These are phyloP conservation scores for Pachyrhizus erosus DNA, from an alignment of 306 rosid species.

Conservation along the genomic window DNA sequence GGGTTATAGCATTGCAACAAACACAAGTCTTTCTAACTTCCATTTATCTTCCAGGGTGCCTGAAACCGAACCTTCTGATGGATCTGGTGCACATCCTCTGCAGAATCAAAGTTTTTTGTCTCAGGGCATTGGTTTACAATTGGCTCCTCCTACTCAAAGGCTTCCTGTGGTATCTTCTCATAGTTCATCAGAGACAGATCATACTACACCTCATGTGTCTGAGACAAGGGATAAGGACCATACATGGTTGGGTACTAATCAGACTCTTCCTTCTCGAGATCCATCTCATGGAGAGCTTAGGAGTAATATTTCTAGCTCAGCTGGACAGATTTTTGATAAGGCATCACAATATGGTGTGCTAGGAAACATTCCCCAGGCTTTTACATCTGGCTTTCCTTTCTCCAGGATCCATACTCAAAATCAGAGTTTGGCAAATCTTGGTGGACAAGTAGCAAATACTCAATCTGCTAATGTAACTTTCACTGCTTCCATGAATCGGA, in stretches of 20 bases:
- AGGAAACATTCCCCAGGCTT: slow-evolving; percentile 60
- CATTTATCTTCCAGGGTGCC: slow-evolving; percentile 66
- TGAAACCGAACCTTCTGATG: slow-evolving; percentile 82
- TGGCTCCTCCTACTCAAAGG: slow-evolving; percentile 92
- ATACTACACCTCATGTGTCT: slow-evolving; percentile 46
- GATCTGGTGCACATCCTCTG: slow-evolving; percentile 63
- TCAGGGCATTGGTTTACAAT: slow-evolving; percentile 87
- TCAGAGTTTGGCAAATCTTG: slow-evolving; percentile 57
- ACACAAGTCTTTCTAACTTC: slow-evolving; percentile 60
- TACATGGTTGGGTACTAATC: slow-evolving; percentile 56
- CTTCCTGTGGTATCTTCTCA: slow-evolving; percentile 60
- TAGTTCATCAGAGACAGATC: slow-evolving; percentile 57
- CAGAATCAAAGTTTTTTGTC: slow-evolving; percentile 64
- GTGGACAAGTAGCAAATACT: slow-evolving; percentile 56
- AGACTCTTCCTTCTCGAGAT: slow-evolving; percentile 54
- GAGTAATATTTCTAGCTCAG: slow-evolving; percentile 53
- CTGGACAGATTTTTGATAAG: slow-evolving; percentile 59
- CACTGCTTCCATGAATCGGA: slow-evolving; percentile 59
- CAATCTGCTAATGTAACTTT: slow-evolving; percentile 53
- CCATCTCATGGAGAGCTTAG: slow-evolving; percentile 67
- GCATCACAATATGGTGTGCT: slow-evolving; percentile 53
- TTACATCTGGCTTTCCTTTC: slow-evolving; percentile 66
- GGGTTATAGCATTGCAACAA: slow-evolving; percentile 53
- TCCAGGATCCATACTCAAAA: slow-evolving; percentile 63
- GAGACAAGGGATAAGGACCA: slow-evolving; percentile 66